Conservation (phyloP, 2,329 filamentous ascomycete species). For the Beauveria bassiana region DNA sequence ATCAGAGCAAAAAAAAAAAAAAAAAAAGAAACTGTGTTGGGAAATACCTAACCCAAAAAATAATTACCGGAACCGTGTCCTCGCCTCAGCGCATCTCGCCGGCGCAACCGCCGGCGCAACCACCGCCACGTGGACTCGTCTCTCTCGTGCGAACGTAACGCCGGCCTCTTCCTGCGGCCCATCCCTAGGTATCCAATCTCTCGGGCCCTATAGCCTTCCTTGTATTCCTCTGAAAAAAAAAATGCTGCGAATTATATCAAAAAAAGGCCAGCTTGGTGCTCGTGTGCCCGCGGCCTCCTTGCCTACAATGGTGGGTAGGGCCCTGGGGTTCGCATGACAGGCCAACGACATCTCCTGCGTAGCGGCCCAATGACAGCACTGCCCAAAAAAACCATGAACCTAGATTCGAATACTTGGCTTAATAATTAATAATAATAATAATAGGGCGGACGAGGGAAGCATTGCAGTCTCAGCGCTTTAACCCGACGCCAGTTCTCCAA, state of each 20-base stretch:
- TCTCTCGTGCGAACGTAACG: not conserved
- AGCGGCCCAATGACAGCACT: not conserved
- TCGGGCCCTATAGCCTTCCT: not conserved
- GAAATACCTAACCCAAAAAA: not conserved
- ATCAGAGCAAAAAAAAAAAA: too few relatives aligned
- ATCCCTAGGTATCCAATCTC: not conserved
- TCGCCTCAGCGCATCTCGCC: not conserved
- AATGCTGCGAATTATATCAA: not conserved
- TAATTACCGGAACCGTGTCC: too few relatives aligned
- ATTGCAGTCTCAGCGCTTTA: not conserved
- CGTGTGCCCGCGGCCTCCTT: not conserved
- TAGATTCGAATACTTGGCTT: not conserved
- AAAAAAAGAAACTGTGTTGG: too few relatives aligned
- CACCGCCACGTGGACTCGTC: not conserved
- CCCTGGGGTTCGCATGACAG: not conserved
- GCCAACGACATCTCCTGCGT: not conserved
- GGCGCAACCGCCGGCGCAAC: not conserved
- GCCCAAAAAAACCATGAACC: not conserved
- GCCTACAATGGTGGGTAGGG: not conserved
- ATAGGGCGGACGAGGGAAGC: not conserved
- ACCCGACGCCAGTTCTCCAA: not conserved
- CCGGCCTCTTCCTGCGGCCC: not conserved
- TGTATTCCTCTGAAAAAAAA: not conserved
- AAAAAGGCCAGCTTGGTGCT: not conserved
- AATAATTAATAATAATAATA: not conserved